Conservation (phyloP, 768 basidiomycete genomes). For the Gloeostereum incarnatum region DNA sequence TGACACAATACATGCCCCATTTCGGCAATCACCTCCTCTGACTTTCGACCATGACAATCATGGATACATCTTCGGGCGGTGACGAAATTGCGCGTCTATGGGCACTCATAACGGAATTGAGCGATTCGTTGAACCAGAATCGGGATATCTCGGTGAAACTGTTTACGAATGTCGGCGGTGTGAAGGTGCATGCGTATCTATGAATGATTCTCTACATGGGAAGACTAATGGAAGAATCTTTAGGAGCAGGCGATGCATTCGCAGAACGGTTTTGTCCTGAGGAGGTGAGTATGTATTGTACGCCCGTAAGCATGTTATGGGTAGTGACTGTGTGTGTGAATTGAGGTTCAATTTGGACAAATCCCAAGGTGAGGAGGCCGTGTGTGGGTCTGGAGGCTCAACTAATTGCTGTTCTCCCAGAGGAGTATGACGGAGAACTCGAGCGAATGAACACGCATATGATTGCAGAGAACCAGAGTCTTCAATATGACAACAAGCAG, state of each 20-base stretch:
- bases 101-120: conserved; percentile 66
- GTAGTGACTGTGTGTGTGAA: conserved; percentile 1
- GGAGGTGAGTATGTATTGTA: conserved; percentile 46
- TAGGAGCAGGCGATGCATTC: conserved; percentile 85
- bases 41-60: conserved; percentile 42
- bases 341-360: conserved; percentile 84
- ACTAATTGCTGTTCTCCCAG: conserved; percentile 32
- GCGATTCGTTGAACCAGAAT: conserved; percentile 78
- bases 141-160: conserved; percentile 61
- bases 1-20: conserved; percentile 2
- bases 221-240: conserved; percentile 2
- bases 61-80: conserved; percentile 40
- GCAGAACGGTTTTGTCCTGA: conserved; percentile 86
- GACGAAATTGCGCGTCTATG: conserved; percentile 56
- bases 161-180: conserved; percentile 61
- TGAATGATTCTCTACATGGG: neutral
- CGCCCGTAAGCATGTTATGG: conserved; percentile 4
- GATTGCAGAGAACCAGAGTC: conserved; percentile 68
- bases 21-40: neutral
- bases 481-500: conserved; percentile 95
- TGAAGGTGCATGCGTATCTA: conserved; percentile 59
- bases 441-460: conserved; percentile 83
- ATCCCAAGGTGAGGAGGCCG: conserved; percentile 48
- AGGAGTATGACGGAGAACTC: conserved; percentile 83
- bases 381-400: conserved; percentile 1